Base-by-base conservation (phyloP, 2,329 filamentous ascomycete genomes). In the Pseudocercospora eumusae region DNA sequence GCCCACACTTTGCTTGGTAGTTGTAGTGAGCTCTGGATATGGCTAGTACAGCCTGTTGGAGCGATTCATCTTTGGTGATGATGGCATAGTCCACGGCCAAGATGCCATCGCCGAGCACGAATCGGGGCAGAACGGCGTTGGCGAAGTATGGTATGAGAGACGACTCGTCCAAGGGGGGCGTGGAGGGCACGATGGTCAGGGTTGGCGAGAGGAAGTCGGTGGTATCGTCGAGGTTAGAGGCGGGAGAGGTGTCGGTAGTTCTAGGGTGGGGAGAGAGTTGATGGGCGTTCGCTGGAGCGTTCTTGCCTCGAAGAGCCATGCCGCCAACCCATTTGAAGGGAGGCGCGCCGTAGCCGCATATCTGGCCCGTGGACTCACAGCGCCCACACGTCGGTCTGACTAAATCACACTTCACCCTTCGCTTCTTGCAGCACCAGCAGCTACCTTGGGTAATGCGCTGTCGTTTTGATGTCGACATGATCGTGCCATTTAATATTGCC, bases 371-470 rank as follows among this genome's bases (percentile, higher is more conserved):
- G 9, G 50, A 23, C 18, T 54, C 52, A 27, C 64, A 66, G 10
- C 62, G 25, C 23, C 42, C 50, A 36, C 64, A 66, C 21, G 59
- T 40, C 21, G 64, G 64, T 56, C 31, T 58, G 13, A 28, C 33
- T 47, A 66, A 42, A 45, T 66, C 62, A 53, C 64, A 64, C 45
- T 64, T 64, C 10, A 66, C 59, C 28, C 64, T 20, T 15, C 59
- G 52, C 28, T 44, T 64, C 20, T 58, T 57, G 53, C 64, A 66
- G 18, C 49, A 50, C 61, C 61, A 65, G 56, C 64, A 65, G 18
- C 61, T 64, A 47, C 64, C 64, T 55, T 65, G 52, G 40, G 59
- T 54, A 20, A 63, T 56, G 27, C 61, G 61, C 9, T 53, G 86
- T 77, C 0, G 57, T 25, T 50, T 52, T 11, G 57, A 53, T 8